Percentiles rank a stretch among this genome's conserved stretches.
Evolutionary conservation across 768 basidiomycete species (phyloP).

Genomic region (Rhizopogon sp.): DNA sequence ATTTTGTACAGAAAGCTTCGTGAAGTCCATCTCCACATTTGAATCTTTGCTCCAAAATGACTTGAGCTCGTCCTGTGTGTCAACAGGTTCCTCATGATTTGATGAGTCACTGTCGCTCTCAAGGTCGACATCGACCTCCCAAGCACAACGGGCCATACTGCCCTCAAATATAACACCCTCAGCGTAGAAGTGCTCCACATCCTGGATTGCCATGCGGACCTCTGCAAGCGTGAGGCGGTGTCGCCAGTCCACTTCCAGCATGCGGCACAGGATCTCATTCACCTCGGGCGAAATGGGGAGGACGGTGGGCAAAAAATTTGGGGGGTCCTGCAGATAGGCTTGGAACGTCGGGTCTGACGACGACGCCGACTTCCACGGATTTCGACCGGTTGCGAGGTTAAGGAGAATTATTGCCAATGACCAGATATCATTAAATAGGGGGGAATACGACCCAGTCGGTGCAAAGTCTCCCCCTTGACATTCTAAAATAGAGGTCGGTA

Average conservation of each 20-base stretch:
- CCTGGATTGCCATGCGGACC: slow-evolving; percentile 52
- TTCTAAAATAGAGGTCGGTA: slow-evolving; percentile 46
- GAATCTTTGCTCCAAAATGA: slow-evolving; percentile 59
- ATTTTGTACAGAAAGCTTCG: slow-evolving; percentile 23
- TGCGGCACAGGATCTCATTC: slow-evolving; percentile 68
- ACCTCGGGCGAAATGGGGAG: slow-evolving; percentile 75
- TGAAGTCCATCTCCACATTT: slow-evolving; percentile 30
- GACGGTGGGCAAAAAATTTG: slow-evolving; percentile 77
- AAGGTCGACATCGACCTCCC: slow-evolving; percentile 67
- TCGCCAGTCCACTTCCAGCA: slow-evolving; percentile 68
- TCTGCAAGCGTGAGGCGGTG: slow-evolving; percentile 40
- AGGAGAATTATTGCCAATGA: slow-evolving; percentile 94
- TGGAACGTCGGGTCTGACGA: slow-evolving; percentile 83
- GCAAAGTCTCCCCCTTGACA: slow-evolving; percentile 75
- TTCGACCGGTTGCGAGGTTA: slow-evolving; percentile 91
- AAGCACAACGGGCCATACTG: slow-evolving; percentile 72
- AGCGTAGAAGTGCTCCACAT: slow-evolving; percentile 63
- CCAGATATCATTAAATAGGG: slow-evolving; percentile 92
- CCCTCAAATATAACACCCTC: slow-evolving; percentile 76
- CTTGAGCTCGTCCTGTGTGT: slow-evolving; percentile 34
- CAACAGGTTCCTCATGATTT: slow-evolving; percentile 37
- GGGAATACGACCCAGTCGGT: slow-evolving; percentile 68
- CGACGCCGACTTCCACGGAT: slow-evolving; percentile 93
- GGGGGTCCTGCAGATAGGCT: slow-evolving; percentile 74
- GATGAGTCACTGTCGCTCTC: slow-evolving; percentile 61